A percentile compares a stretch with the other conserved stretches of the same genome.
Evolutionary conservation across 2,329 filamentous ascomycete species (phyloP).

Genomic region (Fusarium vanettenii): DNA sequence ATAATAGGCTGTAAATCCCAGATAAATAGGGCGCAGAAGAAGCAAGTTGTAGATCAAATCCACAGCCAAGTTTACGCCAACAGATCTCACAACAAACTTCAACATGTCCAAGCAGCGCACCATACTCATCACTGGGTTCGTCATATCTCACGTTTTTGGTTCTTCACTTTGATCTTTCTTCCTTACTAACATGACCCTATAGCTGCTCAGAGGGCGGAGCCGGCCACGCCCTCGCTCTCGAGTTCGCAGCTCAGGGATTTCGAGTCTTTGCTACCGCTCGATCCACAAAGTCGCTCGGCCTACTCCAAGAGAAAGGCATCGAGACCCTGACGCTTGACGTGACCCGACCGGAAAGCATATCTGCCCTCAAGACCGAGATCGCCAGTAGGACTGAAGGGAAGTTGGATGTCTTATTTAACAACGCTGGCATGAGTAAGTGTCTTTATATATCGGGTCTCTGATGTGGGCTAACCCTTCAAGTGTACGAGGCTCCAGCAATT

Average conservation of each 20-base stretch:
- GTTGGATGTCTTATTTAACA: slow-evolving; percentile 26
- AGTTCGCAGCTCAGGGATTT: slow-evolving; percentile 16
- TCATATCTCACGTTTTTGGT: not conserved
- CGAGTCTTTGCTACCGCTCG: slow-evolving; percentile 28
- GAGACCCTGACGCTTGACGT: slow-evolving; percentile 19
- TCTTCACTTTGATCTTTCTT: not conserved
- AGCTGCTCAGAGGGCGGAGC: slow-evolving; percentile 22
- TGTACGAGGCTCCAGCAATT: slow-evolving; percentile 20
- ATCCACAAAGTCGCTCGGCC: slow-evolving; percentile 6
- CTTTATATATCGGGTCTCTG: not conserved
- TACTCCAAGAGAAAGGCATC: slow-evolving; percentile 16
- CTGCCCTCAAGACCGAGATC: slow-evolving; percentile 11
- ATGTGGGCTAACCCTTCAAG: not conserved
- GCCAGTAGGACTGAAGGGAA: slow-evolving; percentile 8
- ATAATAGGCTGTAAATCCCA: not conserved
- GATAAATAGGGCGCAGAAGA: not conserved
- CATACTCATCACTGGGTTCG: slow-evolving; percentile 22
- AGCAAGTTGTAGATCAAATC: not conserved
- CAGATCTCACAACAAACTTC: not conserved
- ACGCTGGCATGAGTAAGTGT: slow-evolving; percentile 19
- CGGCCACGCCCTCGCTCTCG: slow-evolving; percentile 22
- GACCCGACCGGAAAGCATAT: slow-evolving; percentile 20
- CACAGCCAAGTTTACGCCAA: not conserved
- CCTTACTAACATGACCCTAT: not conserved
- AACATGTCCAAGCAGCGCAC: slow-evolving; percentile 4